Evolutionary conservation across 805 yeast genomes (phyloP), one percentile per base, ranked within the genome.

Genomic region (Metschnikowia noctiluminum): DNA sequence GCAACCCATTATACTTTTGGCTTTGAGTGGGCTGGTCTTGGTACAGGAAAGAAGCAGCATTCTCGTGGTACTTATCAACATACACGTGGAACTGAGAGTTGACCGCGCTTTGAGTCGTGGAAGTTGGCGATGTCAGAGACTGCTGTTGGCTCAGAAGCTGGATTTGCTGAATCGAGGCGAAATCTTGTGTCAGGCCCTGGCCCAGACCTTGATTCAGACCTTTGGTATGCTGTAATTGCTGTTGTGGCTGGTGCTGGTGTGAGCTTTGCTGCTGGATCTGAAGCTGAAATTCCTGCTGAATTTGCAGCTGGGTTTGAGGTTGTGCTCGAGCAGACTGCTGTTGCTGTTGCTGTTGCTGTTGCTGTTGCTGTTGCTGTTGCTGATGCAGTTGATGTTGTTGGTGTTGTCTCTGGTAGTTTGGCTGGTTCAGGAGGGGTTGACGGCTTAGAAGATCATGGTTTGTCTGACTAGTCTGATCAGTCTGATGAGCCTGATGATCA

Each of bases 51-150:
- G 46, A 15, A n/a, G 36, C 15, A 2, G 43, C 45, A 6, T 42
- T 12, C 9, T 46, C 49, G 30, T 46, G 49, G 31, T 46, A 46
- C 27, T 46, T 46, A n/a, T 47, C 49, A 4, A 45, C 46, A 27
- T 42, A 47, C 12, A 35, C 30, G 21, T 38, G 43, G 35, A 47
- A 42, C 40, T 42, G 50, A 15, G 45, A 30, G 30, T 32, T 16
- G 21, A 28, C 42, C 39, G 42, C 16, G 7, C 38, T 41, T 32
- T 46, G 49, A 3, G 39, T 30, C 8, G 38, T n/a, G 3, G 32
- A 21, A 10, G 16, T 31, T 1, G 34, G 14, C 8, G 34, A 16
- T 27, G 11, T 30, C 31, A 38, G 46, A 36, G 14, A 40, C 37
- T 28, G 40, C 31, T 14, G 41, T 12, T 28, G 46, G 12, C 14